Conservation (phyloP, 1,284 basidiomycete genomes). For the Malassezia furfur region DNA sequence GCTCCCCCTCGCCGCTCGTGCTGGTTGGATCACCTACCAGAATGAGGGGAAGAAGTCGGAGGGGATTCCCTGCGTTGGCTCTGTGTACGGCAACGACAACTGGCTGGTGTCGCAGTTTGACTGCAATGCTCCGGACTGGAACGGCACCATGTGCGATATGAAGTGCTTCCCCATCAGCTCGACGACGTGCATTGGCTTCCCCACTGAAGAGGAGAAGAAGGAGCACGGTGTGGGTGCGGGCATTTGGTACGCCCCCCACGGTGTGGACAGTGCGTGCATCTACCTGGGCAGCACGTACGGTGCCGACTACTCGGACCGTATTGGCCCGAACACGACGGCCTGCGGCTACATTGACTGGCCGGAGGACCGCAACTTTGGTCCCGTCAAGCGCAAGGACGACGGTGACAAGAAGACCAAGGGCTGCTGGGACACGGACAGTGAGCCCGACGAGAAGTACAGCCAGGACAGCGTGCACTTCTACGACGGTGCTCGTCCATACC, state of each 20-base stretch:
- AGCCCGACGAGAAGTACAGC: conserved; percentile 9
- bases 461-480: conserved; percentile 3
- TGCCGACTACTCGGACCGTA: background rate
- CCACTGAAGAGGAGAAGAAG: background rate
- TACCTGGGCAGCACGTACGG: conserved; percentile 7
- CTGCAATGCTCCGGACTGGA: conserved; percentile 13
- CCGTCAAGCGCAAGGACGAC: conserved; percentile 1
- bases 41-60: conserved; percentile 11
- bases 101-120: conserved; percentile 14
- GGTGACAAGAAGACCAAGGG: conserved; percentile 8
- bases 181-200: conserved; percentile 13
- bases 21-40: conserved; percentile 15
- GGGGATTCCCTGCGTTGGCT: conserved; percentile 8
- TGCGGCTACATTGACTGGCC: conserved; percentile 18
- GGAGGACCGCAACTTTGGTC: conserved; percentile 7
- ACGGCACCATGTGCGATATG: conserved; percentile 13
- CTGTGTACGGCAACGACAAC: conserved; percentile 15
- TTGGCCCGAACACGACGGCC: conserved; percentile 4
- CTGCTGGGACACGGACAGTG: conserved; percentile 6
- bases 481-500: conserved; percentile 11
- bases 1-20: background rate
- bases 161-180: conserved; percentile 14
- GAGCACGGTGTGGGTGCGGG: conserved; percentile 1
- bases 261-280: background rate
- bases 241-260: conserved; percentile 12